These are phyloP conservation scores for Lonicera japonica DNA, from an alignment of 129 eudicot species.

Conservation along the genomic window DNA sequence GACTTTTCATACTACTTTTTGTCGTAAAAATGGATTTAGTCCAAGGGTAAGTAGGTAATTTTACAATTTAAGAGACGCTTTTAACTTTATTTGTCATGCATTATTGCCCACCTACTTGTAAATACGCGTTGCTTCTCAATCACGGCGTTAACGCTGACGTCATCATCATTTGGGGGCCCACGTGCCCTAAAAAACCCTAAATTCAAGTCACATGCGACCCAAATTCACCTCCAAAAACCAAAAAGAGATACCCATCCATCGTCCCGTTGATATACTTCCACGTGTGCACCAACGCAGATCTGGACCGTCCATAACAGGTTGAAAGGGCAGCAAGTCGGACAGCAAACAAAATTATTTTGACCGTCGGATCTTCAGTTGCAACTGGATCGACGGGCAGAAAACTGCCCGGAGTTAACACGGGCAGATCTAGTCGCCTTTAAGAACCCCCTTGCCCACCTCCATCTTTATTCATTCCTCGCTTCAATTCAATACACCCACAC, in stretches of 20 bases:
- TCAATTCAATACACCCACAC: neutral
- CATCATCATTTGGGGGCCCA: neutral
- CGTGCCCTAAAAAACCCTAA: neutral
- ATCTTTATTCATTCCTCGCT: neutral
- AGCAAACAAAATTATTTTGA: neutral
- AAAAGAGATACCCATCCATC: neutral
- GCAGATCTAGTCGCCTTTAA: conserved; percentile 12
- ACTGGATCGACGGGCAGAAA: neutral
- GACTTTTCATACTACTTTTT: neutral
- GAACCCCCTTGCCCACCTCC: conserved; percentile 2
- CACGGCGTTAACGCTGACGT: neutral
- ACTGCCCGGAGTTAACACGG: conserved; percentile 2
- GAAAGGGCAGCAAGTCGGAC: neutral
- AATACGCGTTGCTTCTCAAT: conserved; percentile 1
- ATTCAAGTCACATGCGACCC: conserved; percentile 1
- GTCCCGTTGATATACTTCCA: neutral
- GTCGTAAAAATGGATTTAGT: neutral
- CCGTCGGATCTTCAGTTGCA: neutral
- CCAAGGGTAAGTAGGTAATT: neutral
- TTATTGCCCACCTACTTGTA: neutral
- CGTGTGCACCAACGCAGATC: neutral
- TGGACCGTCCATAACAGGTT: conserved; percentile 1
- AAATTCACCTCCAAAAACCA: neutral
- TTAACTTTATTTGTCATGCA: neutral
- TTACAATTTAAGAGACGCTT: neutral